Conservation (phyloP, 1,284 basidiomycete genomes). For the Lentinula novae-zelandiae region DNA sequence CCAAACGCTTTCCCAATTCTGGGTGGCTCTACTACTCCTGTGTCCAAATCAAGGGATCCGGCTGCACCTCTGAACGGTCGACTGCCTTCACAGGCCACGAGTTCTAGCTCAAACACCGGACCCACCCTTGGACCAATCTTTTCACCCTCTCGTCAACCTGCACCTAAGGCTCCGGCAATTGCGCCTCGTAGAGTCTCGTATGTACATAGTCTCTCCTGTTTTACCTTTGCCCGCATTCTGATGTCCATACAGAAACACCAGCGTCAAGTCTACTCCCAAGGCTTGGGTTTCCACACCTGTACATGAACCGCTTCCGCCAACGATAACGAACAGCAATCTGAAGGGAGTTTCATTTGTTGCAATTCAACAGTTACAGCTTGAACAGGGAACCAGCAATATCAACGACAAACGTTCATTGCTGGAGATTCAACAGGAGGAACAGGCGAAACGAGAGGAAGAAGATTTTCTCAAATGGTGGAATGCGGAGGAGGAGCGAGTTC, state of each 20-base stretch:
- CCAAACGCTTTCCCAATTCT: background rate
- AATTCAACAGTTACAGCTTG: conserved; percentile 78
- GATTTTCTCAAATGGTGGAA: conserved; percentile 88
- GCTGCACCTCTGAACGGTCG: conserved; percentile 17
- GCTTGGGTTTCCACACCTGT: conserved; percentile 58
- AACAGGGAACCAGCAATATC: conserved; percentile 36
- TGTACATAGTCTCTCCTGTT: conserved; percentile 25
- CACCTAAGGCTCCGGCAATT: conserved; percentile 19
- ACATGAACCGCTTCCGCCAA: conserved; percentile 35
- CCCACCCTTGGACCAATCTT: conserved; percentile 55
- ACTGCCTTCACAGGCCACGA: conserved; percentile 9
- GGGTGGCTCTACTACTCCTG: background rate
- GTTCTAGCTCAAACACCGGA: conserved; percentile 14
- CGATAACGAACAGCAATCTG: conserved; percentile 25
- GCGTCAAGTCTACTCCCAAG: conserved; percentile 24
- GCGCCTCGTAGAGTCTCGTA: conserved; percentile 30
- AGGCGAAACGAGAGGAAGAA: conserved; percentile 57
- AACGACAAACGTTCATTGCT: conserved; percentile 62
- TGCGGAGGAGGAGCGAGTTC: conserved; percentile 70
- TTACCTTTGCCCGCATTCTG: background rate
- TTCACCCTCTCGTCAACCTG: conserved; percentile 46
- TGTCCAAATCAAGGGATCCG: background rate
- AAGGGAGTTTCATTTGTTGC: conserved; percentile 65
- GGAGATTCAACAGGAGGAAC: conserved; percentile 87
- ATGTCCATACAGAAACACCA: conserved; percentile 30